These are phyloP conservation scores for Macrolepiota fuliginosa DNA, from an alignment of 768 basidiomycete genomes.

Conservation along the genomic window DNA sequence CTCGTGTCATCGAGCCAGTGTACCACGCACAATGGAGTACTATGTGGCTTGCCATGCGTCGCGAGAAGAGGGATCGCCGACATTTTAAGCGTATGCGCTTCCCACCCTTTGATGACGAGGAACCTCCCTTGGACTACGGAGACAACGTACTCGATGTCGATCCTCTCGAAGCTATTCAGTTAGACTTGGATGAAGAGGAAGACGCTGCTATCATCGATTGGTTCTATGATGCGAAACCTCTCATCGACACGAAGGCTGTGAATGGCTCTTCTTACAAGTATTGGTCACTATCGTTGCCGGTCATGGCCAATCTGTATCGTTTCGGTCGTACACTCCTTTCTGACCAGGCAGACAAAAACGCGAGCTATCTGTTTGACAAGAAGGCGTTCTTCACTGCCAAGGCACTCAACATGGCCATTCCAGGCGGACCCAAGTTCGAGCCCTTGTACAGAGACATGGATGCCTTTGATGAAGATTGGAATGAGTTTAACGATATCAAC, in stretches of 20 bases:
- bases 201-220: constrained; percentile 91
- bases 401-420: constrained; percentile 94
- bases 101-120: constrained; percentile 99
- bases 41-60: constrained; percentile 99
- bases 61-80: constrained; percentile 96
- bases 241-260: constrained; percentile 84
- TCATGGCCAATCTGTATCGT: constrained; percentile 96
- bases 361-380: constrained; percentile 95
- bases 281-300: constrained; percentile 89
- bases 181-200: constrained; percentile 92
- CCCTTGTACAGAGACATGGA: constrained; percentile 97
- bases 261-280: constrained; percentile 93
- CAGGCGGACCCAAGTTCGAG: constrained; percentile 98
- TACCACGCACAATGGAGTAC: constrained; percentile 99
- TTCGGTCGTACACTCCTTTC: constrained; percentile 92
- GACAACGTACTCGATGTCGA: constrained; percentile 99
- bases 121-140: constrained; percentile 97
- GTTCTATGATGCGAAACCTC: constrained; percentile 98
- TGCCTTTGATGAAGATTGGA: constrained; percentile 97
- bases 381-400: constrained; percentile 98
- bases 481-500: constrained; percentile 99
- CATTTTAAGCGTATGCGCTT: constrained; percentile 99
- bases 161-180: constrained; percentile 95
- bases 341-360: constrained; percentile 88
- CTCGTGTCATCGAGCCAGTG: constrained; percentile 93